Percentiles rank a stretch among this genome's conserved stretches.
Evolutionary conservation across 1,284 basidiomycete species (phyloP).

Genomic region (Fistulina hepatica): DNA sequence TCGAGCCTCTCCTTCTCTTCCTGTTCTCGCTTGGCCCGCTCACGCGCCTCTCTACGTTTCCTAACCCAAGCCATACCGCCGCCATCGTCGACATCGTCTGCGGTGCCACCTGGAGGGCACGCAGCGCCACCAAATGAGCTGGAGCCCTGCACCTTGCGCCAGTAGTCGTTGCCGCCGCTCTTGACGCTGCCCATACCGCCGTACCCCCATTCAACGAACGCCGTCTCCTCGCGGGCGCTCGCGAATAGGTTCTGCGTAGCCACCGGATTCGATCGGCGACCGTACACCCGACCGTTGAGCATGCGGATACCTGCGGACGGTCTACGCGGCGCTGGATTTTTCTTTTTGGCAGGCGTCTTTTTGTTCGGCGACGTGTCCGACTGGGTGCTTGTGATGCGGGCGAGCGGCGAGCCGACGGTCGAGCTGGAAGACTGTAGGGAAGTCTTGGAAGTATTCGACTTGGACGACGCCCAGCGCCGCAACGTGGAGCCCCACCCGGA

Average conservation of each 20-base stretch:
- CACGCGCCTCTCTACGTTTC: constrained; percentile 43
- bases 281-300: constrained; percentile 73
- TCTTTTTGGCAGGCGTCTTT: neutral
- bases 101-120: constrained; percentile 15
- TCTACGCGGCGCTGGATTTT: neutral
- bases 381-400: constrained; percentile 22
- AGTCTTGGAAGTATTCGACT: neutral
- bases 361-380: constrained; percentile 17
- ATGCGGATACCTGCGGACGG: constrained; percentile 29
- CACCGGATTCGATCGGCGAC: constrained; percentile 33
- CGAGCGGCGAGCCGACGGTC: constrained; percentile 17
- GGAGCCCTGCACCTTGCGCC: constrained; percentile 32
- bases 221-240: constrained; percentile 48
- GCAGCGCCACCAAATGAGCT: constrained; percentile 19
- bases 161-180: constrained; percentile 29
- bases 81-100: constrained; percentile 51
- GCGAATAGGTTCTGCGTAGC: constrained; percentile 37
- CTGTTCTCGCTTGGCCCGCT: constrained; percentile 32
- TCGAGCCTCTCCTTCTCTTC: constrained; percentile 27
- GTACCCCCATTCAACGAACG: constrained; percentile 80
- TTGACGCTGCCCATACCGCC: constrained; percentile 72
- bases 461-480: constrained; percentile 10
- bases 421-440: constrained; percentile 10
- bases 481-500: constrained; percentile 14
- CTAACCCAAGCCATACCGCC: constrained; percentile 67